Percentiles rank a stretch among this genome's conserved stretches.
phyloP scores from a whole-genome alignment of 139 green algal genomes.

The Yamagishiella unicocca region DNA sequence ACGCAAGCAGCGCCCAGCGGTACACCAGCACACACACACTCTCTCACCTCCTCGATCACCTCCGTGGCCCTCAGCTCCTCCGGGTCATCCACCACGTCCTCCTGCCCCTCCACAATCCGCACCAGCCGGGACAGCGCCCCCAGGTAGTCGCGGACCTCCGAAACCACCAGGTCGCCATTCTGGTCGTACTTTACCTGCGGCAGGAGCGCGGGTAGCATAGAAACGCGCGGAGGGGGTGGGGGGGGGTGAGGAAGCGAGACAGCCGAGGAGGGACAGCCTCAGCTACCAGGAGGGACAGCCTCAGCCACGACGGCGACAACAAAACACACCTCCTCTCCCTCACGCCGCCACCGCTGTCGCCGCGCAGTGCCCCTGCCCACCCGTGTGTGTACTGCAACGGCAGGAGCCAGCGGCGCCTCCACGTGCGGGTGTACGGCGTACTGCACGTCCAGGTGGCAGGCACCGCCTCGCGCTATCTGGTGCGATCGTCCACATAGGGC shows the following conservation, averaged over 20 bases:
- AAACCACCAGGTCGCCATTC: constrained; percentile 46
- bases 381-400: not conserved
- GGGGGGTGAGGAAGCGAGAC: too few species aligned
- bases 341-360: too few species aligned
- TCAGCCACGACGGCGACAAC: too few species aligned
- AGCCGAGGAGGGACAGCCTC: too few species aligned
- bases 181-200: constrained; percentile 60
- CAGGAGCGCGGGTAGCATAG: not conserved
- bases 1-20: too few species aligned
- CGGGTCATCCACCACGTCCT: constrained; percentile 17
- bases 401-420: not conserved
- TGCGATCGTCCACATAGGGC: too few species aligned
- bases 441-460: too few species aligned
- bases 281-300: too few species aligned
- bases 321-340: too few species aligned
- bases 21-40: not conserved
- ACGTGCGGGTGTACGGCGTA: too few species aligned
- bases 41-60: constrained; percentile 70
- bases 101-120: not conserved
- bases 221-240: not conserved
- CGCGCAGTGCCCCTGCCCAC: too few species aligned
- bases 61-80: constrained; percentile 46
- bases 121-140: constrained; percentile 51
- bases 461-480: too few species aligned
- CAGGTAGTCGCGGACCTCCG: constrained; percentile 60